A percentile compares a stretch with the other conserved stretches of the same genome.
phyloP scores from a whole-genome alignment of 1,139 yeast species.

The Zygoascus sp. region DNA sequence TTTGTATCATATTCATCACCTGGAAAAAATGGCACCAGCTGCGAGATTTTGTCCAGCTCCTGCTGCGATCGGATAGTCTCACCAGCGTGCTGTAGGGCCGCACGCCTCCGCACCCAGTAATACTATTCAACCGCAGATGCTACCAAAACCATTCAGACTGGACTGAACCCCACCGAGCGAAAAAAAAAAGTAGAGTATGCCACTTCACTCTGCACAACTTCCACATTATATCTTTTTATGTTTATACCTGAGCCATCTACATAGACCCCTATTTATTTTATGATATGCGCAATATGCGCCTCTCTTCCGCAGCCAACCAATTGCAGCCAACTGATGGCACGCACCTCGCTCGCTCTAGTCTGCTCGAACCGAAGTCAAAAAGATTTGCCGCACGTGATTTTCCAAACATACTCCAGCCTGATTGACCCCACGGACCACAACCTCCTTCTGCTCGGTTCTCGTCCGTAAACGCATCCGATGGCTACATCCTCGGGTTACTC shows the following conservation, averaged over 20 bases:
- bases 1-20: constrained; percentile 22
- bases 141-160: neutral
- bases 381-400: no score
- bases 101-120: no score
- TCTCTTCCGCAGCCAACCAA: no score
- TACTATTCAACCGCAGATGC: neutral
- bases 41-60: neutral
- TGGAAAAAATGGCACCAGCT: constrained; percentile 23
- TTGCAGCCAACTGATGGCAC: no score
- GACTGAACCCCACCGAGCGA: no score
- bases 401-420: no score
- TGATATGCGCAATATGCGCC: neutral
- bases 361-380: no score
- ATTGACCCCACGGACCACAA: no score
- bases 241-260: neutral
- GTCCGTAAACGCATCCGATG: no score
- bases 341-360: no score
- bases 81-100: neutral
- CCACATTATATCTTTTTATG: neutral
- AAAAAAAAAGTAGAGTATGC: no score
- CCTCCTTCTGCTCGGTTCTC: no score
- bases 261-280: neutral
- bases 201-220: neutral
- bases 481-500: constrained; percentile 7
- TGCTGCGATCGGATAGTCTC: neutral